These are phyloP conservation scores for Hericium alpestre DNA, from an alignment of 768 basidiomycete species.

Conservation along the genomic window DNA sequence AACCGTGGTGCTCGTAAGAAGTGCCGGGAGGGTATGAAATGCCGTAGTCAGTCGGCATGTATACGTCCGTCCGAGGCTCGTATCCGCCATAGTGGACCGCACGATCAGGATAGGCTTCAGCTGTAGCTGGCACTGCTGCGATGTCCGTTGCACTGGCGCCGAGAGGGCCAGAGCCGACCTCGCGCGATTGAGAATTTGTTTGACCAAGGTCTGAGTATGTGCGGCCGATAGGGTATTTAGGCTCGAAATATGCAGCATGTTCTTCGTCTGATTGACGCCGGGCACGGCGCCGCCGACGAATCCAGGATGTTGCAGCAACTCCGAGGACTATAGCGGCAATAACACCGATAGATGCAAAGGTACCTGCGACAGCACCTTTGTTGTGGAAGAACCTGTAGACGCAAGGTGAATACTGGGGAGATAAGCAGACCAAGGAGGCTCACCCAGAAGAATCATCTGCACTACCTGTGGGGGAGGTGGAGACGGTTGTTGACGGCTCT, in stretches of 20 bases:
- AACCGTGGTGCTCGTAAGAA: not conserved
- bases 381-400: constrained; percentile 8
- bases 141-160: not conserved
- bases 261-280: not conserved
- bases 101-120: constrained; percentile 11
- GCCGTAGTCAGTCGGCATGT: constrained; percentile 5
- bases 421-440: not conserved
- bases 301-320: not conserved
- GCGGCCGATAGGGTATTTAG: constrained; percentile 1
- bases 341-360: constrained; percentile 16
- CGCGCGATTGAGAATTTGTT: not conserved
- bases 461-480: not conserved
- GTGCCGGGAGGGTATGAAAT: constrained; percentile 6
- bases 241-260: constrained; percentile 5
- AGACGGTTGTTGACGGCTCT: not conserved
- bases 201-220: not conserved
- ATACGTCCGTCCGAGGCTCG: not conserved
- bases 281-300: not conserved
- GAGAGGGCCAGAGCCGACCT: constrained; percentile 4
- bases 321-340: constrained; percentile 5
- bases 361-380: constrained; percentile 12
- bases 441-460: not conserved
- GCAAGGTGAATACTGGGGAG: constrained; percentile 7
- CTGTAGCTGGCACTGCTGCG: not conserved
- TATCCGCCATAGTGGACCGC: constrained; percentile 5